Evolutionary conservation across 768 basidiomycete genomes (phyloP).

Genomic region (Sarcodon aspratus): DNA sequence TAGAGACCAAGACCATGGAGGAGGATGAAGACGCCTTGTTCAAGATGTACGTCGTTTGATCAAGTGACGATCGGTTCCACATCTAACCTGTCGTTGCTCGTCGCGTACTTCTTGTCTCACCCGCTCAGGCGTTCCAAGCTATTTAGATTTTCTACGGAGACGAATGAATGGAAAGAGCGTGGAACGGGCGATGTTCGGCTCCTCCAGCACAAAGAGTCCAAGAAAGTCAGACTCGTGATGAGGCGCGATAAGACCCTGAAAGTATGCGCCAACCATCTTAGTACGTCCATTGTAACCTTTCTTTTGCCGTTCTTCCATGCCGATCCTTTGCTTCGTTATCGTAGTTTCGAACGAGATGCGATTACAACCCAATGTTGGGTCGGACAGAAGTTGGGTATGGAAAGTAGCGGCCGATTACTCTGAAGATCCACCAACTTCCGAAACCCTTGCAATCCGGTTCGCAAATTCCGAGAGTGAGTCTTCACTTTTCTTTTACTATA

Average conservation of each 20-base stretch:
- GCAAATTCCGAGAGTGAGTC: slow-evolving; percentile 89
- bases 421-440: slow-evolving; percentile 79
- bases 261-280: slow-evolving; percentile 95
- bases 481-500: not conserved
- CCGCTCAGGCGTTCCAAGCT: slow-evolving; percentile 84
- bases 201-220: slow-evolving; percentile 77
- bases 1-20: slow-evolving; percentile 90
- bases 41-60: slow-evolving; percentile 70
- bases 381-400: slow-evolving; percentile 99
- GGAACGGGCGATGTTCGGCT: slow-evolving; percentile 95
- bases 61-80: slow-evolving; percentile 14
- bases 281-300: slow-evolving; percentile 33
- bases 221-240: slow-evolving; percentile 96
- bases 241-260: slow-evolving; percentile 99
- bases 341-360: slow-evolving; percentile 84
- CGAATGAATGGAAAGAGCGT: slow-evolving; percentile 95
- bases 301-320: not conserved
- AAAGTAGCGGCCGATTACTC: slow-evolving; percentile 94
- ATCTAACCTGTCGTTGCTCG: slow-evolving; percentile 8
- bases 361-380: slow-evolving; percentile 95
- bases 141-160: slow-evolving; percentile 77
- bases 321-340: slow-evolving; percentile 1
- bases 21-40: slow-evolving; percentile 89
- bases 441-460: slow-evolving; percentile 97
- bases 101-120: slow-evolving; percentile 5